Evolutionary conservation across 805 yeast species (phyloP), one percentile per base, ranked within the genome.

Genomic region (Wickerhamomyces alni): DNA sequence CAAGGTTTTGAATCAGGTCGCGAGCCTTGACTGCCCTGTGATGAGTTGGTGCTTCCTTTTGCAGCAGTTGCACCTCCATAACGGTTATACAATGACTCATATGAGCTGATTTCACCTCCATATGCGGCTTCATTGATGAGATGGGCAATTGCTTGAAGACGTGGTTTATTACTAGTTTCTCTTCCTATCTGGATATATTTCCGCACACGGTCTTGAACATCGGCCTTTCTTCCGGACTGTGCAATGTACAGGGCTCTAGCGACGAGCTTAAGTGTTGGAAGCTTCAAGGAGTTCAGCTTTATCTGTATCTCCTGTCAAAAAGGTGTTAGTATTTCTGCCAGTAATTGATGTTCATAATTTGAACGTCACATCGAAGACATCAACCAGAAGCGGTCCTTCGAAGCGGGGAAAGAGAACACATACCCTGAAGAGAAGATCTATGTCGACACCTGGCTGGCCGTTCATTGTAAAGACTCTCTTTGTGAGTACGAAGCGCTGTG

Each of bases 211-310:
- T 75, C 77, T 38, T 71, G 70, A 12, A 85, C 58, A 26, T 75
- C 82, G 17, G 71, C 69, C 58, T 86, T 87, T 29, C 77, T 63
- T 1, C 93, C 94, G 6, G 69, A 52, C 9, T 64, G 50, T 2
- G 75, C 59, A 16, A 81, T 57, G 2, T 72, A 71, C 15, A 79
- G 51, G 2, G 77, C 51, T 33, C 74, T 65, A 27, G 80, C 72
- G 1, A 81, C 51, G 16, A 62, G 68, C 55, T 79, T 80, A 40
- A 81, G 63, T 39, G 73, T 75, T 0, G 70, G 59, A 2, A 79
- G 76, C 47, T 71, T 73, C 17, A 52, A 37, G 4, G 31, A 27
- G 17, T 13, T 9, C 17, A 31, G 11, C n/a, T 18, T 31, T n/a
- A 26, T 8, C 11, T 19, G 16, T 8, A 13, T 31, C 4, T 21